phyloP scores from a whole-genome alignment of 176 grass and related monocot species.

The Eleusine coracana region DNA sequence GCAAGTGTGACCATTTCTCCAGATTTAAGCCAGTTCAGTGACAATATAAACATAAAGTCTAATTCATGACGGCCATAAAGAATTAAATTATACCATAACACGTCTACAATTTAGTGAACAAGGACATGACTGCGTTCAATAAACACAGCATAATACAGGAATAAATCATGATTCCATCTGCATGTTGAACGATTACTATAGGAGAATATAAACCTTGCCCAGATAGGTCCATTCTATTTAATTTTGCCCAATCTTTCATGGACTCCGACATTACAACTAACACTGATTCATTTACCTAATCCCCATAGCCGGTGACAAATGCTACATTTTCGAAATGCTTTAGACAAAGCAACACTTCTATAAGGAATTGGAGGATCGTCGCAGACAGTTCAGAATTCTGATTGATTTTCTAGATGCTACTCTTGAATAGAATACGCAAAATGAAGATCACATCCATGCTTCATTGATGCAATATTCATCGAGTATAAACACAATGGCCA shows the following conservation, averaged over 20 bases:
- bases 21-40: background rate
- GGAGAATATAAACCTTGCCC: slow-evolving; percentile 1
- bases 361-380: slow-evolving; percentile 13
- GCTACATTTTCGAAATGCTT: slow-evolving; percentile 18
- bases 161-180: background rate
- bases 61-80: background rate
- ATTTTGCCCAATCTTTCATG: slow-evolving; percentile 39
- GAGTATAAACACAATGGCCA: background rate
- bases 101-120: slow-evolving; percentile 5
- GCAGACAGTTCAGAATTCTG: background rate
- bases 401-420: background rate
- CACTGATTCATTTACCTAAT: slow-evolving; percentile 50
- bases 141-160: background rate
- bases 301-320: background rate
- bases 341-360: slow-evolving; percentile 19
- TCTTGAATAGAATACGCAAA: background rate
- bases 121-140: background rate
- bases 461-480: background rate
- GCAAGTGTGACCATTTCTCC: background rate
- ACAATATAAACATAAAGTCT: background rate
- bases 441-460: background rate
- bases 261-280: slow-evolving; percentile 45
- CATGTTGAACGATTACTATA: slow-evolving; percentile 8
- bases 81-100: background rate
- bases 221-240: slow-evolving; percentile 26